A percentile compares a stretch with the other conserved stretches of the same genome.
Evolutionary conservation across 257 asterid genomes (phyloP).

Genomic region (Pogostemon cablin): DNA sequence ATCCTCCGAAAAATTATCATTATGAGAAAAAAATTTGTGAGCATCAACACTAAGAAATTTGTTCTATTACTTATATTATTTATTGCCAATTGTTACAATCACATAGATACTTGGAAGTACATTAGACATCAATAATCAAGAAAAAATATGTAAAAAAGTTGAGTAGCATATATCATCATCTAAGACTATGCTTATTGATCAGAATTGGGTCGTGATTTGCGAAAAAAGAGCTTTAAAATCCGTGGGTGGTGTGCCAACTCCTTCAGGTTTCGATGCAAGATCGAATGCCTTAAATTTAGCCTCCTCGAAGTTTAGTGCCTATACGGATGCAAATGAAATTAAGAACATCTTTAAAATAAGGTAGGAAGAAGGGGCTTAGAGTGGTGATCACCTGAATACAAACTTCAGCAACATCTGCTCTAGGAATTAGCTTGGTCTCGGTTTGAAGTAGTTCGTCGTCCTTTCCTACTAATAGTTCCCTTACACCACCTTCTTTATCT

Average conservation of each 20-base stretch:
- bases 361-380: not conserved
- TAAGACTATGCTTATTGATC: constrained; percentile 30
- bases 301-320: constrained; percentile 87
- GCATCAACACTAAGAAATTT: not conserved
- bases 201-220: constrained; percentile 65
- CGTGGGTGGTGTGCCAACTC: constrained; percentile 71
- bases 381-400: constrained; percentile 67
- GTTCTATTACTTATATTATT: not conserved
- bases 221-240: constrained; percentile 90
- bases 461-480: constrained; percentile 85
- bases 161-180: too few relatives aligned
- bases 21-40: not conserved
- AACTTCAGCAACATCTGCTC: constrained; percentile 94
- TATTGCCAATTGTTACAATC: not conserved
- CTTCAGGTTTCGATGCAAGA: constrained; percentile 90
- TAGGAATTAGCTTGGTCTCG: constrained; percentile 71
- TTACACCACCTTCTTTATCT: constrained; percentile 86
- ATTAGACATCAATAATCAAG: not conserved
- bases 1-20: too few relatives aligned
- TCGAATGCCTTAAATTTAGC: constrained; percentile 84
- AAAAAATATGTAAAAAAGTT: too few relatives aligned
- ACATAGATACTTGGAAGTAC: constrained; percentile 2
- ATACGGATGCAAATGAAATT: constrained; percentile 26
- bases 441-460: constrained; percentile 90
- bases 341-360: constrained; percentile 13